Conservation (phyloP, 148 eudicot genomes). For the Dysphania ambrosioides region DNA sequence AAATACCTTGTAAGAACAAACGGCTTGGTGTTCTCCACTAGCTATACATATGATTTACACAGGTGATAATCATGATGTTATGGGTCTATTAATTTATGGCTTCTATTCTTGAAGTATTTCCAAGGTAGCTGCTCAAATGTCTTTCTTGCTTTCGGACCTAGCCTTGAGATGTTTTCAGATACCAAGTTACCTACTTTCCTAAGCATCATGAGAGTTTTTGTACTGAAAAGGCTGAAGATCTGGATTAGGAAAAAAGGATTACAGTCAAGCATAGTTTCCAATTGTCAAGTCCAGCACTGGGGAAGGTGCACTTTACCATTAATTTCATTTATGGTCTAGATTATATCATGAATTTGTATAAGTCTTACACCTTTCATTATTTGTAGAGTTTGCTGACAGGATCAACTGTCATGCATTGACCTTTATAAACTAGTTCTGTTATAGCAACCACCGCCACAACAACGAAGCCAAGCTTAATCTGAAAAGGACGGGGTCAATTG, state of each 20-base stretch:
- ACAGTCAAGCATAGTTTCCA: too few species aligned
- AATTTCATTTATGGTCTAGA: too few species aligned
- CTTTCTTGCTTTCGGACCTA: background rate
- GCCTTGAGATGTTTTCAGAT: background rate
- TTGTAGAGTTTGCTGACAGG: too few species aligned
- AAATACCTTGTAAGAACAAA: background rate
- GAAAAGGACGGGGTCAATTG: too few species aligned
- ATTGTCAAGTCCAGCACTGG: too few species aligned
- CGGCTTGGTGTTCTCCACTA: background rate
- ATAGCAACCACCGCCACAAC: too few species aligned
- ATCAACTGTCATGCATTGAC: background rate
- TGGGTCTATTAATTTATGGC: background rate
- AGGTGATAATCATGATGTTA: background rate
- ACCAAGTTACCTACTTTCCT: background rate
- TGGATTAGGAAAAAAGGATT: too few species aligned
- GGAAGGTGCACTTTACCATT: background rate
- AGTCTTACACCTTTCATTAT: too few species aligned
- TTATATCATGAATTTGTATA: too few species aligned
- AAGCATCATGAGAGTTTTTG: background rate
- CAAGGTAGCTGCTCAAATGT: background rate
- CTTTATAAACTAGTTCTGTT: background rate
- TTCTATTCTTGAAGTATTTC: background rate
- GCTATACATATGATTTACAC: background rate
- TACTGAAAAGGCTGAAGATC: background rate
- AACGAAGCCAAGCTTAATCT: too few species aligned